Conservation (phyloP, 106 monocot species). For the Ottelia alismoides region DNA sequence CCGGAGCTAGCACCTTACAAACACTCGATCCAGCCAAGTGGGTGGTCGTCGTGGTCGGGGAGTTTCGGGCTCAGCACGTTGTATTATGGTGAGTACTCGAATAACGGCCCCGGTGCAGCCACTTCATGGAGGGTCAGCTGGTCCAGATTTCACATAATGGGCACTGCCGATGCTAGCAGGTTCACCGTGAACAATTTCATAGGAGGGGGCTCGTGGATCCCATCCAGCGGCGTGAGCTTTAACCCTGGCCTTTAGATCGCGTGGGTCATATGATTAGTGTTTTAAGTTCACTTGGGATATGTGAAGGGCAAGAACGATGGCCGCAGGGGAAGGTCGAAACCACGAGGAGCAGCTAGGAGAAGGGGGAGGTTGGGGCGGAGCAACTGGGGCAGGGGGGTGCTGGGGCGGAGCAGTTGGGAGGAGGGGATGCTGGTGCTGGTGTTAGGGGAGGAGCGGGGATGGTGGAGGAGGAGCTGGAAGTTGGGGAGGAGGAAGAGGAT, state of each 20-base stretch:
- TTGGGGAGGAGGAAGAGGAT: too few species aligned
- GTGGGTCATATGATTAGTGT: too few species aligned
- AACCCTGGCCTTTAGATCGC: conserved; percentile 7
- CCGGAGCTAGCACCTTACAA: conserved; percentile 6
- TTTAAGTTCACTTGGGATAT: too few species aligned
- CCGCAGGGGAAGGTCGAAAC: too few species aligned
- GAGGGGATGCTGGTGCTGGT: too few species aligned
- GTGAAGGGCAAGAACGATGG: too few species aligned
- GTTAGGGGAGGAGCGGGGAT: too few species aligned
- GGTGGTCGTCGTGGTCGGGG: conserved; percentile 48
- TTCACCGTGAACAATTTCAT: conserved; percentile 55
- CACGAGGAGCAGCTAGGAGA: too few species aligned
- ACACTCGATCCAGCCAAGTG: conserved; percentile 32
- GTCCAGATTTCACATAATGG: conserved; percentile 44
- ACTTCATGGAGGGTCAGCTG: conserved; percentile 27
- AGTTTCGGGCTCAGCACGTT: conserved; percentile 33
- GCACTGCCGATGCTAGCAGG: conserved; percentile 11
- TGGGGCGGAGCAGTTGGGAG: too few species aligned
- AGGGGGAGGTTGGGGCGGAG: too few species aligned
- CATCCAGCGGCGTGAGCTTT: conserved; percentile 2
- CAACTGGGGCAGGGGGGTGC: too few species aligned
- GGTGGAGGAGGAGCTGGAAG: too few species aligned
- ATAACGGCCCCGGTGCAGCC: conserved; percentile 32
- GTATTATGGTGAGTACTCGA: conserved; percentile 49
- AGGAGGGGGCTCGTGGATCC: conserved; percentile 38